Conservation (phyloP, 371 early-diverging fungal species). For the Amoeboaphelidium occidentale region DNA sequence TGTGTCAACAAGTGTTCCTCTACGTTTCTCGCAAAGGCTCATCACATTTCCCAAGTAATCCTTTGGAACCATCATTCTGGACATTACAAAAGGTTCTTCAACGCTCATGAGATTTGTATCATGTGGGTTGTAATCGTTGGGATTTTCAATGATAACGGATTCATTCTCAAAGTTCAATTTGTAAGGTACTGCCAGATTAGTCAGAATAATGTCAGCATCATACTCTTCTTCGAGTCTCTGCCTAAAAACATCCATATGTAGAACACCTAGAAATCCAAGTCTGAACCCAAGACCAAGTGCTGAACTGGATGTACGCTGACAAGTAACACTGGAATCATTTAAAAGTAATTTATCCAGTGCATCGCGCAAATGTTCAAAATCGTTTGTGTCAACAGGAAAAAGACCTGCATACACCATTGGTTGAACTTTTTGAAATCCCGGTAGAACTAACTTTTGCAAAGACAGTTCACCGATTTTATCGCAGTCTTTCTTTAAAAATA, state of each 20-base stretch:
- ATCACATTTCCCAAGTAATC: slow-evolving; percentile 73
- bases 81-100: slow-evolving; percentile 74
- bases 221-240: slow-evolving; percentile 88
- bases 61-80: slow-evolving; percentile 74
- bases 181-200: slow-evolving; percentile 80
- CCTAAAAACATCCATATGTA: slow-evolving; percentile 93
- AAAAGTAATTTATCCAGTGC: slow-evolving; percentile 71
- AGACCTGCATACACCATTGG: slow-evolving; percentile 83
- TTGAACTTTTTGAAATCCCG: slow-evolving; percentile 78
- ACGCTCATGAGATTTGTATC: slow-evolving; percentile 27
- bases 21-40: slow-evolving; percentile 55
- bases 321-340: slow-evolving; percentile 72
- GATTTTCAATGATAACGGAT: slow-evolving; percentile 37
- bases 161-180: slow-evolving; percentile 12
- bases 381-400: slow-evolving; percentile 70
- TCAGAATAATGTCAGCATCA: slow-evolving; percentile 65
- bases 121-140: slow-evolving; percentile 7
- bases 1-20: background rate
- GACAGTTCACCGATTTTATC: too few relatives aligned
- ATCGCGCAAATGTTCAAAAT: slow-evolving; percentile 62
- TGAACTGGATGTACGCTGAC: slow-evolving; percentile 12
- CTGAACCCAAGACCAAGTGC: slow-evolving; percentile 92
- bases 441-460: slow-evolving; percentile 16
- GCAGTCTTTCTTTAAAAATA: too few relatives aligned
- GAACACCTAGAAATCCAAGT: slow-evolving; percentile 65